Percentiles rank a stretch among this genome's conserved stretches.
Evolutionary conservation across 345 rosid species (phyloP).

Genomic region (Rhodamnia rubescens): DNA sequence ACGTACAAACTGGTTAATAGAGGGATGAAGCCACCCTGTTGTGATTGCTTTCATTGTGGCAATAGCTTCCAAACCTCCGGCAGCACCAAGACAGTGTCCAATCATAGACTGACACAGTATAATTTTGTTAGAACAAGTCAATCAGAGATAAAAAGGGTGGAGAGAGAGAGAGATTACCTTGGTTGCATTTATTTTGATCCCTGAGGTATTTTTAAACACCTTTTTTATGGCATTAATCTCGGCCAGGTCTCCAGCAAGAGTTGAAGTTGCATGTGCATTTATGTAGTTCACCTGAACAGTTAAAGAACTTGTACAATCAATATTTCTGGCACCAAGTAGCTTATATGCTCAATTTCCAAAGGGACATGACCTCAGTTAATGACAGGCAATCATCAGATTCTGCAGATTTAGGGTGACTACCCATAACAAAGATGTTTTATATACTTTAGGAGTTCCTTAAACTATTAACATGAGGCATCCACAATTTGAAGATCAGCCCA

Average conservation of each 20-base stretch:
- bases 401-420: not conserved
- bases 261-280: slow-evolving; percentile 97
- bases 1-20: slow-evolving; percentile 89
- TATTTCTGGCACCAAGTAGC: not conserved
- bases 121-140: not conserved
- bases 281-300: slow-evolving; percentile 80
- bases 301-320: not conserved
- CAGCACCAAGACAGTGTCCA: slow-evolving; percentile 98
- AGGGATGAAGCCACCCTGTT: slow-evolving; percentile 96
- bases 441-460: not conserved
- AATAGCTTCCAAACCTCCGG: slow-evolving; percentile 97
- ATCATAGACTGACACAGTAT: slow-evolving; percentile 71
- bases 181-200: slow-evolving; percentile 88
- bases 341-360: not conserved
- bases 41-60: slow-evolving; percentile 81
- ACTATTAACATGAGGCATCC: not conserved
- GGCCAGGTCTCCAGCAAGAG: slow-evolving; percentile 97
- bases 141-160: not conserved
- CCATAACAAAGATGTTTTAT: not conserved
- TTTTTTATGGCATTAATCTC: slow-evolving; percentile 94
- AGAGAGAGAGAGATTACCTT: slow-evolving; percentile 40
- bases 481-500: not conserved
- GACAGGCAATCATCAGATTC: not conserved
- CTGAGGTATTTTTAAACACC: slow-evolving; percentile 79
- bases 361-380: not conserved